Conservation (phyloP, 2,329 filamentous ascomycete genomes). For the Colletotrichum camelliae region DNA sequence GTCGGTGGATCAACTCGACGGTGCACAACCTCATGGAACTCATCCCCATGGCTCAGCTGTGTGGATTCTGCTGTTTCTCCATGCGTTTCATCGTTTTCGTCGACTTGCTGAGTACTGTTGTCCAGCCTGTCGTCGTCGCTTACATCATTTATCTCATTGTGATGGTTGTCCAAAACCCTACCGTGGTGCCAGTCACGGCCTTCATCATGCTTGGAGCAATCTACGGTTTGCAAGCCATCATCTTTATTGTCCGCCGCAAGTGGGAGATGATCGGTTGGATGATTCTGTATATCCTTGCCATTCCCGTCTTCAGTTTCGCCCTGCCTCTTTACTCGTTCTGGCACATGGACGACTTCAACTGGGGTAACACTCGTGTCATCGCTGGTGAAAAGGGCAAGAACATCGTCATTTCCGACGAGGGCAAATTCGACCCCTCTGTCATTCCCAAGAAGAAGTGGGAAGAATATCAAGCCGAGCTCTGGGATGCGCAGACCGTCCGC, state of each 20-base stretch:
- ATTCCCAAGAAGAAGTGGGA: constrained; percentile 99
- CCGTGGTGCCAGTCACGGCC: constrained; percentile 78
- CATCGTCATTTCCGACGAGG: constrained; percentile 92
- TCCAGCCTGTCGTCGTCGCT: constrained; percentile 88
- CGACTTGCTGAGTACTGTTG: constrained; percentile 88
- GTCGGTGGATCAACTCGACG: constrained; percentile 99
- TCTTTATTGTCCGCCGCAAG: constrained; percentile 94
- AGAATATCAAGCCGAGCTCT: constrained; percentile 96
- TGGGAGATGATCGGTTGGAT: constrained; percentile 99
- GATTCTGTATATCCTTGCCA: constrained; percentile 90
- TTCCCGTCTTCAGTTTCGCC: constrained; percentile 89
- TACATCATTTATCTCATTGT: constrained; percentile 93
- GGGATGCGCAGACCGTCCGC: constrained; percentile 89
- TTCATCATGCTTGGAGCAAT: constrained; percentile 94
- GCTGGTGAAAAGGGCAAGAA: constrained; percentile 93
- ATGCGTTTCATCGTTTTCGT: constrained; percentile 98
- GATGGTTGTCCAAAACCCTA: constrained; percentile 65
- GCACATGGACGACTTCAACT: constrained; percentile 99
- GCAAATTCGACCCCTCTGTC: constrained; percentile 91
- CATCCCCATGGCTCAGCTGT: constrained; percentile 90
- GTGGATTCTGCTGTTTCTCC: constrained; percentile 99
- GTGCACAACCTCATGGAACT: constrained; percentile 97
- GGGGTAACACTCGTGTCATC: constrained; percentile 98
- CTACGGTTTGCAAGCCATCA: constrained; percentile 94
- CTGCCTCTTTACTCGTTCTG: constrained; percentile 96